phyloP scores from a whole-genome alignment of 805 yeast genomes.

The Metschnikowia hibisci region DNA sequence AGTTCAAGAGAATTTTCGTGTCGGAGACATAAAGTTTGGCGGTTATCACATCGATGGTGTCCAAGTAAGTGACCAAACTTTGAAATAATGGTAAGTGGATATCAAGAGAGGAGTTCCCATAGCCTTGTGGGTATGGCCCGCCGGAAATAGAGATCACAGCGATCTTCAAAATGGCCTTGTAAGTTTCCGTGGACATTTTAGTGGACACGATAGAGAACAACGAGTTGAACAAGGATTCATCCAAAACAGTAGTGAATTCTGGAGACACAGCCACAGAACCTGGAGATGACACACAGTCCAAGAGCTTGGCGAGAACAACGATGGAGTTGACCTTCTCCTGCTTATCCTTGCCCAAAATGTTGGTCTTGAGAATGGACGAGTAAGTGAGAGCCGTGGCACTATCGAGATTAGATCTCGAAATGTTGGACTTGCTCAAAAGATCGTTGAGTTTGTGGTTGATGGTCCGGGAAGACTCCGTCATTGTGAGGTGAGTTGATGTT shows the following conservation, averaged over 20 bases:
- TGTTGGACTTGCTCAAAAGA: slow-evolving; percentile 33
- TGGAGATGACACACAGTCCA: slow-evolving; percentile 36
- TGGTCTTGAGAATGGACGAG: slow-evolving; percentile 35
- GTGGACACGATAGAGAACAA: slow-evolving; percentile 40
- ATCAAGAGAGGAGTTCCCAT: slow-evolving; percentile 28
- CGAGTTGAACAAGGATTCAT: slow-evolving; percentile 37
- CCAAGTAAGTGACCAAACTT: slow-evolving; percentile 35
- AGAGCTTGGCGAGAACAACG: slow-evolving; percentile 49
- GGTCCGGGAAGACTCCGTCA: slow-evolving; percentile 40
- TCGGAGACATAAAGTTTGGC: slow-evolving; percentile 42
- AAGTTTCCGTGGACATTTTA: slow-evolving; percentile 43
- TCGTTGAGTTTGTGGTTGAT: slow-evolving; percentile 44
- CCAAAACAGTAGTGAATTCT: slow-evolving; percentile 33
- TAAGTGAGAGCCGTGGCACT: slow-evolving; percentile 30
- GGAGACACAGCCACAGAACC: slow-evolving; percentile 39
- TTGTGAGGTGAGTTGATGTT: slow-evolving; percentile 7
- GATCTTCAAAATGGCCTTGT: slow-evolving; percentile 43
- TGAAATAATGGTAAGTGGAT: slow-evolving; percentile 36
- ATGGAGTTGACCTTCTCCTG: slow-evolving; percentile 51
- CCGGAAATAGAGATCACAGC: slow-evolving; percentile 42
- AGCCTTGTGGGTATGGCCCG: slow-evolving; percentile 34
- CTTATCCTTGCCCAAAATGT: slow-evolving; percentile 44
- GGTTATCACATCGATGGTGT: slow-evolving; percentile 41
- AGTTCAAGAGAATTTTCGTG: slow-evolving; percentile 38
- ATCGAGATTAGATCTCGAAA: slow-evolving; percentile 30